These are phyloP conservation scores for Oryza longistaminata DNA, from an alignment of 176 grass and related monocot genomes.

Conservation along the genomic window DNA sequence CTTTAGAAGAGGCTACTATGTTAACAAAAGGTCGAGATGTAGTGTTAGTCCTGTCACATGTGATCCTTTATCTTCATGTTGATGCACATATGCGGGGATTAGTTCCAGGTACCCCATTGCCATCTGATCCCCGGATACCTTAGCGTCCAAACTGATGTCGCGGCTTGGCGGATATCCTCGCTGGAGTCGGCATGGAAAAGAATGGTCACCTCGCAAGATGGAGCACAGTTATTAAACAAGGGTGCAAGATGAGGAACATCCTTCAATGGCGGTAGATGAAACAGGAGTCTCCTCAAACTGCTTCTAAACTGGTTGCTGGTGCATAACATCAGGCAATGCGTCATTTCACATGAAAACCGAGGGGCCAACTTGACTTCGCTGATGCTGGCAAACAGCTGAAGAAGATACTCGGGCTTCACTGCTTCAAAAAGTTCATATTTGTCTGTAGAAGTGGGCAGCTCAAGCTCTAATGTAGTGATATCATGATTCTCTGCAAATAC, in stretches of 20 bases:
- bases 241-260: neutral
- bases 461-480: conserved; percentile 52
- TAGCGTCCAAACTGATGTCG: conserved; percentile 20
- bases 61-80: neutral
- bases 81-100: neutral
- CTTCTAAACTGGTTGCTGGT: conserved; percentile 23
- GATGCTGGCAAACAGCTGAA: conserved; percentile 40
- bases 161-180: neutral
- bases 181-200: conserved; percentile 46
- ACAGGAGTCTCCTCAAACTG: conserved; percentile 56
- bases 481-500: conserved; percentile 8
- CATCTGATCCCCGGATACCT: conserved; percentile 55
- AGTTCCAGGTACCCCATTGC: conserved; percentile 47
- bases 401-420: conserved; percentile 35
- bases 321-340: conserved; percentile 12
- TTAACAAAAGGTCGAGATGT: neutral
- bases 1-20: neutral
- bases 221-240: conserved; percentile 41
- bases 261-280: conserved; percentile 39
- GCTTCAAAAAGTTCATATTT: conserved; percentile 35
- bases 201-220: conserved; percentile 52
- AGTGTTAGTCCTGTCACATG: neutral
- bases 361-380: conserved; percentile 58
- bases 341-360: conserved; percentile 47
- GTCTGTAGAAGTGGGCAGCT: conserved; percentile 28